phyloP scores from a whole-genome alignment of 176 grass and related monocot genomes.

The Hyparrhenia diplandra region DNA sequence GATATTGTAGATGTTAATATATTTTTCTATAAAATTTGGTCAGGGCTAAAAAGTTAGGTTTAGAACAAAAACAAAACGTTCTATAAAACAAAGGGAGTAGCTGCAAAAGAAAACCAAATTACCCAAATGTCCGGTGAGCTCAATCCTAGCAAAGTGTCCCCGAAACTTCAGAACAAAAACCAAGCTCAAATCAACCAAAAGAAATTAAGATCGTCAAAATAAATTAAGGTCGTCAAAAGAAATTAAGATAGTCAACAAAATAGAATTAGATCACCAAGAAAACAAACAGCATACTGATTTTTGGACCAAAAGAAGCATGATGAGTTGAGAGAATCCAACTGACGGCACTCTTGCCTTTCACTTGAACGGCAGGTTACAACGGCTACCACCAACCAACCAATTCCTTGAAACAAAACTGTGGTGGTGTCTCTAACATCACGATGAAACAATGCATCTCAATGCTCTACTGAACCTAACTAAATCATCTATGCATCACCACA shows the following conservation, averaged over 20 bases:
- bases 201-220: neutral
- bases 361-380: conserved; percentile 24
- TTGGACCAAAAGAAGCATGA: neutral
- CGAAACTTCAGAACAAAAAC: neutral
- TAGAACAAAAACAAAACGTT: neutral
- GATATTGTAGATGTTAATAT: neutral
- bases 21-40: neutral
- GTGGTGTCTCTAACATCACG: conserved; percentile 4
- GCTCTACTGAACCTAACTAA: conserved; percentile 14
- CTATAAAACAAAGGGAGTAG: neutral
- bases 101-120: neutral
- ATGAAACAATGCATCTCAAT: neutral
- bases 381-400: conserved; percentile 17
- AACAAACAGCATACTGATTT: neutral
- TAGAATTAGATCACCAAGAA: neutral
- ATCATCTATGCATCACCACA: conserved; percentile 20
- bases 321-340: neutral
- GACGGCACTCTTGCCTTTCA: conserved; percentile 20
- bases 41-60: neutral
- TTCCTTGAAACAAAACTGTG: conserved; percentile 35
- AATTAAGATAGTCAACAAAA: neutral
- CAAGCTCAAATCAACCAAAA: neutral
- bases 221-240: neutral
- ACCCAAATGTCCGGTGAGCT: neutral
- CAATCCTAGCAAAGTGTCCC: neutral